phyloP scores from a whole-genome alignment of 1,139 yeast genomes.

The Sugiyamaella pinicola region DNA sequence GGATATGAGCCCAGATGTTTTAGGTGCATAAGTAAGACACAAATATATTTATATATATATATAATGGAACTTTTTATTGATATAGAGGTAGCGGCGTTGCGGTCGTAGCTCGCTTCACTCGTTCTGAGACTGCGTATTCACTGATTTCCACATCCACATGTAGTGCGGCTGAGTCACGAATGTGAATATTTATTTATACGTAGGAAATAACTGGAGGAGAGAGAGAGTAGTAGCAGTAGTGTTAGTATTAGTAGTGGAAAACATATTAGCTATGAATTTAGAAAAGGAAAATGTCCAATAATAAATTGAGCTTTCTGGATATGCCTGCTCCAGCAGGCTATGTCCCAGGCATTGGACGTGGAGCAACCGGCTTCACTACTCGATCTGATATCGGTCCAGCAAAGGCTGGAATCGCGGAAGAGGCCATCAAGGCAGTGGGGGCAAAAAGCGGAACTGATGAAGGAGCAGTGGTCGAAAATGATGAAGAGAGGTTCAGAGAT shows the following conservation, averaged over 20 bases:
- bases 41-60: neutral
- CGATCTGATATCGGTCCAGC: constrained; percentile 68
- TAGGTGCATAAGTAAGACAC: constrained; percentile 1
- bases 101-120: too few relatives aligned
- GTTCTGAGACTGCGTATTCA: too few relatives aligned
- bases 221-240: neutral
- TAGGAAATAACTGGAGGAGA: neutral
- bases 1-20: constrained; percentile 19
- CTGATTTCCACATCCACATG: too few relatives aligned
- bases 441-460: constrained; percentile 39
- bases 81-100: too few relatives aligned
- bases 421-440: constrained; percentile 42
- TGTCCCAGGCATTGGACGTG: constrained; percentile 91
- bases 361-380: constrained; percentile 91
- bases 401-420: constrained; percentile 44
- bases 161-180: constrained; percentile 6
- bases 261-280: neutral
- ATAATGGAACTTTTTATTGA: neutral
- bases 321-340: constrained; percentile 90
- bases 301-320: constrained; percentile 56
- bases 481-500: constrained; percentile 43
- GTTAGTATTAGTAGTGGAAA: neutral
- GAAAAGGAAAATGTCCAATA: constrained; percentile 10
- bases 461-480: constrained; percentile 44
- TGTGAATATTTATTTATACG: neutral